Evolutionary conservation across 495 filamentous ascomycete genomes (phyloP).

Genomic region (Melanomma pulvis-pyrius): DNA sequence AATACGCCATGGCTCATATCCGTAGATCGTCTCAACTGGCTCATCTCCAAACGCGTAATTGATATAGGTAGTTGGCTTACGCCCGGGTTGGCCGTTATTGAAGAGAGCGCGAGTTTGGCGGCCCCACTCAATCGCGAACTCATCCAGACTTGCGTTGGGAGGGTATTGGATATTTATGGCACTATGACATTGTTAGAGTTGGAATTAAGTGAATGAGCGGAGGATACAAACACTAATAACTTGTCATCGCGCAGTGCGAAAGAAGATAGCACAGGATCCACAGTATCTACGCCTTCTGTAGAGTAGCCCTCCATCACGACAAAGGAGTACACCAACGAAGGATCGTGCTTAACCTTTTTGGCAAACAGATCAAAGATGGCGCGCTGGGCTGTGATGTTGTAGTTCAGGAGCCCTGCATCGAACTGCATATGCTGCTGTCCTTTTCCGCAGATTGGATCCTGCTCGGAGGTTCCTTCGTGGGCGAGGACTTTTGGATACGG

Average conservation of each 20-base stretch:
- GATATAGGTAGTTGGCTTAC: slow-evolving; percentile 51
- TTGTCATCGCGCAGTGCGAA: slow-evolving; percentile 10
- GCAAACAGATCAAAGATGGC: slow-evolving; percentile 50
- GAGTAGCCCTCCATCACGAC: neutral
- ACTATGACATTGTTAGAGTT: neutral
- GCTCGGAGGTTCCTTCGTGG: neutral
- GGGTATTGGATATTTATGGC: neutral
- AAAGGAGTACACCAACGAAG: neutral
- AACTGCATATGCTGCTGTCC: slow-evolving; percentile 43
- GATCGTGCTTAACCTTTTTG: neutral
- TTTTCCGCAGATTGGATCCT: neutral
- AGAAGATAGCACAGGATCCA: neutral
- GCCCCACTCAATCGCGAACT: slow-evolving; percentile 31
- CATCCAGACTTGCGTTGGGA: neutral
- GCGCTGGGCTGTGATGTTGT: slow-evolving; percentile 51
- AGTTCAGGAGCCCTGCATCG: slow-evolving; percentile 52
- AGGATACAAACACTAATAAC: slow-evolving; percentile 4
- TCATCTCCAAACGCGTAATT: slow-evolving; percentile 66
- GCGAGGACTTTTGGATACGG: neutral
- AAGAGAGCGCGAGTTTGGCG: slow-evolving; percentile 51
- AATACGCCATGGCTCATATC: slow-evolving; percentile 55
- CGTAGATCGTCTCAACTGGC: slow-evolving; percentile 51
- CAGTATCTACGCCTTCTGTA: neutral
- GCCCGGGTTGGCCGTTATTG: slow-evolving; percentile 43
- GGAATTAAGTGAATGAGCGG: neutral